Base-by-base conservation (phyloP, 352 stramenopile species). In the Globisporangium abappressorium region DNA sequence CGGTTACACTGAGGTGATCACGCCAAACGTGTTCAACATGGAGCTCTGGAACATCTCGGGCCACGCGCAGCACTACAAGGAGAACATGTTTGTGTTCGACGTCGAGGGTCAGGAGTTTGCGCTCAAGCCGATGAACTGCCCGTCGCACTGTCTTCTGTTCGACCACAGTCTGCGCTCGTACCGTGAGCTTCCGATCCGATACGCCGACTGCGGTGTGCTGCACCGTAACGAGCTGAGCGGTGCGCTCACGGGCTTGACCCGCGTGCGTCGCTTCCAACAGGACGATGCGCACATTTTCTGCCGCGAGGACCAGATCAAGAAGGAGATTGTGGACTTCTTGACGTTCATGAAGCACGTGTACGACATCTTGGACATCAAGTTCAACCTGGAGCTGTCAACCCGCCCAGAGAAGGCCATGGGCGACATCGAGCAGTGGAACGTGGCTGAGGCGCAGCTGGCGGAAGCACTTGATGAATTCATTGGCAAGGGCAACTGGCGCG, bases 201-300 rank as follows among this genome's bases (percentile, higher is more conserved):
- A 97, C 70, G 97, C 91, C 2, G 97, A 99, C 74, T 97, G 99
- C 56, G 97, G 93, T 57, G 98, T 94, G 41, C 86, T 99, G 30
- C 97, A 98, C 70, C 85, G 92, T 56, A 99, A 99, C 68, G 97
- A 99, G 70, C 85, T 93, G 18, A 98, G 90, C 9, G 97, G 97
- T 30, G 98, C 97, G 14, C 85, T 99, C 43, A 98, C 98, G 59
- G 97, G 97, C 3, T 83, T 99, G 28, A 98, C 98, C 64, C 85
- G 97, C 28, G 97, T 99, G 54, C 84, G 97, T n/a, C 96, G 97
- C 30, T 99, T 99, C 81, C 98, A 98, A 26, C 97, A 99, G 74
- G 97, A 99, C 80, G 97, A 99, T 80, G 97, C 96, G 24, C 97
- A 99, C 75, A 98, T 99, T 66, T 99, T 99, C 75, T 99, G 97